Evolutionary conservation across 2,329 filamentous ascomycete genomes (phyloP), one percentile per base, ranked within the genome.

Genomic region (Esteya vermicola): DNA sequence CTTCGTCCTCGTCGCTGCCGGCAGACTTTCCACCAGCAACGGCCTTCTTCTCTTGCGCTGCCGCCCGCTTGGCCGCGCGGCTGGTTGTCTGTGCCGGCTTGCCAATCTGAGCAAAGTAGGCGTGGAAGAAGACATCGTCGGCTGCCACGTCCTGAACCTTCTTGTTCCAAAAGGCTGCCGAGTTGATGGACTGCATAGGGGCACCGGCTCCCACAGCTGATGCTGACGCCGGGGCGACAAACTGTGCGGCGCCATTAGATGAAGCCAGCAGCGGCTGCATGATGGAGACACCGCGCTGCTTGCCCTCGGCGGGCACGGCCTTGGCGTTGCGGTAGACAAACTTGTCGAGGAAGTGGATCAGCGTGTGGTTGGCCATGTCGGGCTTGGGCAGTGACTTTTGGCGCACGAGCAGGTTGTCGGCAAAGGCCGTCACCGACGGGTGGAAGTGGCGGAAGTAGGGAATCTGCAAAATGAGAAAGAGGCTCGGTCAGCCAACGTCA

Each of bases 301-400:
- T 47, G 27, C 30, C 39, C 23, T 32, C 39, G 25, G 66, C 59
- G 38, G 74, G 68, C 14, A 70, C 72, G 4, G 77, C 66, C 67
- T 94, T 94, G 45, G 89, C 78, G 51, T 91, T 94, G 50, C 85
- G 81, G 69, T 96, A 98, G n/a, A 94, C 85, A 58, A 98, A 98
- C 51, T 93, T 88, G 61, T 98, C 91, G 43, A 98, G 69, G 68
- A 98, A 98, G 57, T 93, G 82, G 53, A 91, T 91, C 36, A 98
- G 72, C 2, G 85, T 91, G 57, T 96, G 89, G 43, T 85, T 79
- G 14, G 83, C 80, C 38, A 95, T 69, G 51, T 98, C 91, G 0
- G 91, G 88, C 59, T 96, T 96, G 46, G 83, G 76, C 44, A 84
- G 79, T 57, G 85, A 78, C 38, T 76, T 70, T 48, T 79, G 72